These are phyloP conservation scores for Lonicera japonica DNA, from an alignment of 129 eudicot genomes.

Conservation along the genomic window DNA sequence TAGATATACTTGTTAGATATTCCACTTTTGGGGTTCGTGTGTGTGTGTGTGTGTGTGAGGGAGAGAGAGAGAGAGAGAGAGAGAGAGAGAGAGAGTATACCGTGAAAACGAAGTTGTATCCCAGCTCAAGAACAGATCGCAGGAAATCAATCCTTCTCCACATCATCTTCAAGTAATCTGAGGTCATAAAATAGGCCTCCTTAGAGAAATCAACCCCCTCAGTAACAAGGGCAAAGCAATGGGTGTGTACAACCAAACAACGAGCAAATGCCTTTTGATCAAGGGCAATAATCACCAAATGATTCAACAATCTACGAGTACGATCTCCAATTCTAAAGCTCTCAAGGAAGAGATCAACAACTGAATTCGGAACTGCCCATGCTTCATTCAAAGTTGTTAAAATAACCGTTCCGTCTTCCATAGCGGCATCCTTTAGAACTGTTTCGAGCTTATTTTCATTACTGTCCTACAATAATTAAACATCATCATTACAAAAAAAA, in stretches of 20 bases:
- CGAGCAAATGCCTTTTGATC: conserved; percentile 45
- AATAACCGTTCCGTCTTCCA: conserved; percentile 39
- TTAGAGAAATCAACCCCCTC: conserved; percentile 46
- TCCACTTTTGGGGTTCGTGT: too few relatives aligned
- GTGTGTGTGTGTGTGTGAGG: conserved; percentile 2
- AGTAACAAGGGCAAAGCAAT: conserved; percentile 40
- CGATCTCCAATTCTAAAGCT: conserved; percentile 40
- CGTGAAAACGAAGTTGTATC: conserved; percentile 52
- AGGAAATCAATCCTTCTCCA: conserved; percentile 52
- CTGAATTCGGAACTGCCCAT: conserved; percentile 42
- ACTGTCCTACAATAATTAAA: conserved; percentile 8
- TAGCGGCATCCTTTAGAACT: conserved; percentile 40
- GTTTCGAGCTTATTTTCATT: conserved; percentile 21
- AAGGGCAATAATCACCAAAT: conserved; percentile 45
- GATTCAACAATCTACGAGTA: conserved; percentile 42
- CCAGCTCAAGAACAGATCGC: conserved; percentile 52
- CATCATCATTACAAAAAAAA: neutral
- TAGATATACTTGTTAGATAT: too few relatives aligned
- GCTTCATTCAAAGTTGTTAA: conserved; percentile 55
- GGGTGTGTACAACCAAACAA: conserved; percentile 33
- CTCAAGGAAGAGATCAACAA: conserved; percentile 48
- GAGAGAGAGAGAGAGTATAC: conserved; percentile 25
- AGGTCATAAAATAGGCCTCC: conserved; percentile 50
- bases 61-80: conserved; percentile 11
- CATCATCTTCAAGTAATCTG: conserved; percentile 61